Evolutionary conservation across 192 early-diverging fungal species (phyloP), one percentile per base, ranked within the genome.

Genomic region (Entomortierella beljakovae): DNA sequence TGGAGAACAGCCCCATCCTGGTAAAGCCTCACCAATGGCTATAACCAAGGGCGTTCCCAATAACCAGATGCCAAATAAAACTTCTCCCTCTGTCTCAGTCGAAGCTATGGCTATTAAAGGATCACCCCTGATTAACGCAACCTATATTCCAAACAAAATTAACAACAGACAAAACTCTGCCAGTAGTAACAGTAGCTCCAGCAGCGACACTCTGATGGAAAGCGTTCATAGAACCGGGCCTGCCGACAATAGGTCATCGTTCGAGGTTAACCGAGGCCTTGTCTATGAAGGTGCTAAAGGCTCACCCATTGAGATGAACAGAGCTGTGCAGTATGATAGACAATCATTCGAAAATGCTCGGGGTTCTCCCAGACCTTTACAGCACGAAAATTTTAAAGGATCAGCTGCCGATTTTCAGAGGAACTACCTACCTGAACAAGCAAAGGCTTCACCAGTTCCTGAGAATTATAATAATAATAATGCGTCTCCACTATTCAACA

Each of bases 191-290:
- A 31, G 37, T 38, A 38, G 51, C 13, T 35, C 61, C 8, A 55
- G 57, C 33, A 68, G 46, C 35, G 66, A 42, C 16, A 58, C 66
- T 11, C 66, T 46, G n/a, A 51, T 68, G 32, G 66, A 68, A 18
- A 53, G 53, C 10, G 57, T 68, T 32, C 31, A 70, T n/a, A 43
- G 58, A 25, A 43, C 55, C 51, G 40, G 35, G 31, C 56, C 51
- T 38, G 43, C 8, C 43, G 29, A n/a, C 2, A 22, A 42, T 35
- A 40, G 31, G 16, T 67, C 55, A 10, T 40, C 31, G 1, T 34
- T 34, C n/a, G 66, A 59, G 55, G 25, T 59, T 48, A 68, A 58
- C 56, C 54, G 53, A 25, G 54, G 38, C 7, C 57, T 40, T 13
- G 53, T 54, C n/a, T 67, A 57, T 48, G 64, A 67, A 25, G 57